Conservation (phyloP, 129 eudicot genomes). For the Glebionis coronaria region DNA sequence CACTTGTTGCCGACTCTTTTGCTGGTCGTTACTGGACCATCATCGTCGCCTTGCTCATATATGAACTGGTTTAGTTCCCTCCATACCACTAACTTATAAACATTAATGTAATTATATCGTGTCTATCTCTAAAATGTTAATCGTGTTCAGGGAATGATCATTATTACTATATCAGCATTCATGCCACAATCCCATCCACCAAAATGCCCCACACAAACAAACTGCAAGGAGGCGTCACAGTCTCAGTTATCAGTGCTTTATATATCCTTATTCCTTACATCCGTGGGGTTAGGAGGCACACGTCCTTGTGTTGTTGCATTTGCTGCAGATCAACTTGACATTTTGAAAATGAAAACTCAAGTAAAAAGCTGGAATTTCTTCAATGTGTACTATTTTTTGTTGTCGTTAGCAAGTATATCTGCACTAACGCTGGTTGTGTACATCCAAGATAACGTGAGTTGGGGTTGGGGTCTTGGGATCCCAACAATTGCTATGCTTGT, state of each 20-base stretch:
- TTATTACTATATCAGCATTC: slow-evolving; percentile 46
- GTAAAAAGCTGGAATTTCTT: slow-evolving; percentile 35
- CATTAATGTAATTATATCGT: neutral
- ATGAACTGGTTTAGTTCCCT: slow-evolving; percentile 37
- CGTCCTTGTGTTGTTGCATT: slow-evolving; percentile 45
- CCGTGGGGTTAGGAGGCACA: slow-evolving; percentile 44
- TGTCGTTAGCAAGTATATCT: slow-evolving; percentile 23
- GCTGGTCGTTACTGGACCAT: slow-evolving; percentile 70
- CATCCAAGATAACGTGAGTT: slow-evolving; percentile 37
- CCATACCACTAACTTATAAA: neutral
- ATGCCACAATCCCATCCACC: slow-evolving; percentile 51
- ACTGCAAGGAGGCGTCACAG: slow-evolving; percentile 39
- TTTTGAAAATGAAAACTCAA: slow-evolving; percentile 20
- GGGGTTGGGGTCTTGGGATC: slow-evolving; percentile 47
- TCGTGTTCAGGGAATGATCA: slow-evolving; percentile 51
- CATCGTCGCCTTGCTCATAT: slow-evolving; percentile 41
- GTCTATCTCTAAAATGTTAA: neutral
- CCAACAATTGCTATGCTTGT: slow-evolving; percentile 35
- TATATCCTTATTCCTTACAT: slow-evolving; percentile 32
- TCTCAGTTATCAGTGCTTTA: slow-evolving; percentile 37
- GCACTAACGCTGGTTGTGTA: slow-evolving; percentile 38
- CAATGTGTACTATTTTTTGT: slow-evolving; percentile 29
- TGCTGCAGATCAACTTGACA: slow-evolving; percentile 44
- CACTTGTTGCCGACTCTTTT: slow-evolving; percentile 55
- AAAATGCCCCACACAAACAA: slow-evolving; percentile 35